These are phyloP conservation scores for Coemansia guatemalensis DNA, from an alignment of 192 early-diverging fungal species.

Conservation along the genomic window DNA sequence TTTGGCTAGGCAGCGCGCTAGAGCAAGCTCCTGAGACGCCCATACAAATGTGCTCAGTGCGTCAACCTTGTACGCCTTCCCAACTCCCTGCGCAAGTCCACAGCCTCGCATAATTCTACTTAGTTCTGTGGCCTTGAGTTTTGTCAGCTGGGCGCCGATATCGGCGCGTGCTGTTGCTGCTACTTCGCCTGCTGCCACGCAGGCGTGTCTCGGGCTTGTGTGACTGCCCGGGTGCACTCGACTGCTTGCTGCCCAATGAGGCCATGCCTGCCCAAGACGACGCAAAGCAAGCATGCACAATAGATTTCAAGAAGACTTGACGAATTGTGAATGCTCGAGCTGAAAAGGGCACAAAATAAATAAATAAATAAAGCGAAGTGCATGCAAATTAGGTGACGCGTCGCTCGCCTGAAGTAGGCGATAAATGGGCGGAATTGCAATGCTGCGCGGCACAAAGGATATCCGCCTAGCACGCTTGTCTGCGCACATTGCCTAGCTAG, in stretches of 20 bases:
- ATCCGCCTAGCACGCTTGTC: no score
- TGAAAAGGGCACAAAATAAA: no score
- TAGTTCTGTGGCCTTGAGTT: conserved; percentile 34
- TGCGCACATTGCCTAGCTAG: no score
- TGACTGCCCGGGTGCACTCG: neutral
- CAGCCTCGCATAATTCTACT: conserved; percentile 35
- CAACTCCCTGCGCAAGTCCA: conserved; percentile 36
- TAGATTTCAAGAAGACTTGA: neutral
- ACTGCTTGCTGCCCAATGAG: neutral
- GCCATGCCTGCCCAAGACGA: neutral
- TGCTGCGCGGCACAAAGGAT: neutral
- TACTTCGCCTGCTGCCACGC: neutral
- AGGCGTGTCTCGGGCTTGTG: neutral
- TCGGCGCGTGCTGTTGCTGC: neutral
- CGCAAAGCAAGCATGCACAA: neutral
- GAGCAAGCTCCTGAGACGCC: conserved; percentile 30
- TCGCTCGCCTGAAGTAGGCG: neutral
- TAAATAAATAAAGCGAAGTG: no score
- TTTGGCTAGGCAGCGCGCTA: conserved; percentile 16
- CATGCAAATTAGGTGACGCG: neutral
- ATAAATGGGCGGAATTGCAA: neutral
- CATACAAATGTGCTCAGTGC: conserved; percentile 37
- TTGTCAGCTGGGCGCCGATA: conserved; percentile 14
- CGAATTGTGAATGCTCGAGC: neutral
- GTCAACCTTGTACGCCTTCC: conserved; percentile 32